A percentile compares a stretch with the other conserved stretches of the same genome.
These are phyloP conservation scores for Nicotiana knightiana DNA, from an alignment of 257 asterid genomes.

Conservation along the genomic window DNA sequence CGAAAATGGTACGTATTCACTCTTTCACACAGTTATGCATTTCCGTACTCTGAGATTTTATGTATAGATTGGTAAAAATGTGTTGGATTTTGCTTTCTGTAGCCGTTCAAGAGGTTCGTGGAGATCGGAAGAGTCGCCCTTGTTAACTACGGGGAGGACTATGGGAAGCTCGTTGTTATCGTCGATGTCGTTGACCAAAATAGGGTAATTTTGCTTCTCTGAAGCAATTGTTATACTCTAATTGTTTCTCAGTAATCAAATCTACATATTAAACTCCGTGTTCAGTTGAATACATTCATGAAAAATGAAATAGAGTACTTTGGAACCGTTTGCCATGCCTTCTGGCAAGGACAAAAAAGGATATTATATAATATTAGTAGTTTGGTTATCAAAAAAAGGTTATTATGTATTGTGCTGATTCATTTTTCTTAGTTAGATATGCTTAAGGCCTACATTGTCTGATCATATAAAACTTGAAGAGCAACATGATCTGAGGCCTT, in stretches of 20 bases:
- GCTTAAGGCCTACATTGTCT: conserved; percentile 13
- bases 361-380: too few relatives aligned
- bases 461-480: conserved; percentile 6
- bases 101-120: conserved; percentile 97
- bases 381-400: too few relatives aligned
- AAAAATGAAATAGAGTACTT: not conserved
- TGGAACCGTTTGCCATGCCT: not conserved
- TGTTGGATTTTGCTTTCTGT: conserved; percentile 4
- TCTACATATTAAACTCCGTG: not conserved
- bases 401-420: too few relatives aligned
- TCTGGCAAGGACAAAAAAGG: not conserved
- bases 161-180: conserved; percentile 63
- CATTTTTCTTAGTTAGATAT: not conserved
- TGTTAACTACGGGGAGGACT: conserved; percentile 83
- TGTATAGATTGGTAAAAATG: not conserved
- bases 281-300: not conserved
- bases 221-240: not conserved
- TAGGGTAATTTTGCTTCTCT: not conserved
- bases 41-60: not conserved
- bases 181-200: conserved; percentile 3
- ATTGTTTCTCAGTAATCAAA: not conserved
- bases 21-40: not conserved
- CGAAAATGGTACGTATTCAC: conserved; percentile 17
- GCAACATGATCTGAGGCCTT: conserved; percentile 12
- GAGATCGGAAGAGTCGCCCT: conserved; percentile 93